Evolutionary conservation across 768 basidiomycete genomes (phyloP).

Genomic region (Tulasnella sp.): DNA sequence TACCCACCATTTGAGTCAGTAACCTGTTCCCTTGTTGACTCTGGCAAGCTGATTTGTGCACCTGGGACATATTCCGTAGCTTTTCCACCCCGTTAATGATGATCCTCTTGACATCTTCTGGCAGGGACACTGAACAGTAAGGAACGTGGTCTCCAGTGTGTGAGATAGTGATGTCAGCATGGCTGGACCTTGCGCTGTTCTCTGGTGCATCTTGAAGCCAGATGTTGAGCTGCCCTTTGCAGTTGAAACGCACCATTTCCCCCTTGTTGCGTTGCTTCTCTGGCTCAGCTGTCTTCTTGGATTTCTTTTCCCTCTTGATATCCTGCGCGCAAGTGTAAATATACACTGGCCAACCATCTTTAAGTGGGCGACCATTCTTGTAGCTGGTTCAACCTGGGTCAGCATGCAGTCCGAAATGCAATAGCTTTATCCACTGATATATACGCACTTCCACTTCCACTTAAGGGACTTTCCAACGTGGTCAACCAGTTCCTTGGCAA

Average conservation of each 20-base stretch:
- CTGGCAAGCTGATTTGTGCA: neutral
- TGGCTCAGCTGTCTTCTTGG: slow-evolving; percentile 30
- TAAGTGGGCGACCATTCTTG: no score
- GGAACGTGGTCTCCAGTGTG: slow-evolving; percentile 35
- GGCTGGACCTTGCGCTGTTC: neutral
- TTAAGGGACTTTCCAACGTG: no score
- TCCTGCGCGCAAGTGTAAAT: slow-evolving; percentile 32
- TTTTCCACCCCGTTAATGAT: slow-evolving; percentile 21
- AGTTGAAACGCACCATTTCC: slow-evolving; percentile 35
- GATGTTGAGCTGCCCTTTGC: slow-evolving; percentile 36
- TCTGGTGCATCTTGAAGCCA: neutral
- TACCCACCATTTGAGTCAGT: no score
- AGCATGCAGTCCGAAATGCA: no score
- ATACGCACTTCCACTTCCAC: no score
- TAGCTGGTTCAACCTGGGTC: no score
- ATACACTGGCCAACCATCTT: neutral
- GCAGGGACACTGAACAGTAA: slow-evolving; percentile 35
- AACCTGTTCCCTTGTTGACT: no score
- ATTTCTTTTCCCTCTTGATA: slow-evolving; percentile 28
- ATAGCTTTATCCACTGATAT: no score
- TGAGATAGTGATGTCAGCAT: slow-evolving; percentile 30
- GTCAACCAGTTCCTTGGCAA: no score
- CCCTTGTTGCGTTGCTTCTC: slow-evolving; percentile 35
- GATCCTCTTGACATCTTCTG: slow-evolving; percentile 29
- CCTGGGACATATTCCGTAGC: neutral